Evolutionary conservation across 345 rosid species (phyloP), one percentile per base, ranked within the genome.

Genomic region (Barbarea vulgaris): DNA sequence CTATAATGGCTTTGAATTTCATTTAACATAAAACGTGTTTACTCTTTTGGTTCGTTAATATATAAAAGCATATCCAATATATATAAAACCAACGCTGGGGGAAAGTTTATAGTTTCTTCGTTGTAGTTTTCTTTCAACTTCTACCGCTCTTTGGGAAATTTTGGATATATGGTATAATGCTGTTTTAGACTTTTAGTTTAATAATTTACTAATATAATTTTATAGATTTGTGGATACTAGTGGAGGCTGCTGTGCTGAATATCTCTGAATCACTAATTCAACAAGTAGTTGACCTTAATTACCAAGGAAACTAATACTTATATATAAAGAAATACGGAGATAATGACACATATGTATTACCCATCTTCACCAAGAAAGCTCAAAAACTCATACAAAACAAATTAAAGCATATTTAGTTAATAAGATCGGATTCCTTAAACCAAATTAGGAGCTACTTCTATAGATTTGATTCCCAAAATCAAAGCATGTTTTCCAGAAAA

Each of bases 291-390:
- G 24, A 58, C 21, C 24, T 70, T 30, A 30, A 58, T 28, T 46
- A 42, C 34, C 17, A 14, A 11, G n/a, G 11, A 41, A 57, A 57
- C 56, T 14, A 44, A 63, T 27, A 63, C 15, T 64, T 25, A 27
- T 4, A 42, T 39, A 24, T 42, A 25, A n/a, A 22, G 7, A 62
- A 24, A 41, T 10, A 27, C 8, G 3, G 11, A 63, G 24, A 64
- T 2, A 24, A 31, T 14, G 14, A 30, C 27, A 19, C 19, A 33
- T 31, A 12, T 19, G 48, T 30, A 48, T 47, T 31, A 30, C 44
- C 44, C 22, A 15, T 10, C 9, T 64, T 64, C 68, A 42, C 36
- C 67, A 41, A 63, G 22, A 44, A 27, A 42, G n/a, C 53, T 44
- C 10, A 63, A 25, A 42, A 42, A 25, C 24, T 15, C n/a, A 19